Evolutionary conservation across 192 early-diverging fungal genomes (phyloP), one percentile per base, ranked within the genome.

Genomic region (Mortierella antarctica): DNA sequence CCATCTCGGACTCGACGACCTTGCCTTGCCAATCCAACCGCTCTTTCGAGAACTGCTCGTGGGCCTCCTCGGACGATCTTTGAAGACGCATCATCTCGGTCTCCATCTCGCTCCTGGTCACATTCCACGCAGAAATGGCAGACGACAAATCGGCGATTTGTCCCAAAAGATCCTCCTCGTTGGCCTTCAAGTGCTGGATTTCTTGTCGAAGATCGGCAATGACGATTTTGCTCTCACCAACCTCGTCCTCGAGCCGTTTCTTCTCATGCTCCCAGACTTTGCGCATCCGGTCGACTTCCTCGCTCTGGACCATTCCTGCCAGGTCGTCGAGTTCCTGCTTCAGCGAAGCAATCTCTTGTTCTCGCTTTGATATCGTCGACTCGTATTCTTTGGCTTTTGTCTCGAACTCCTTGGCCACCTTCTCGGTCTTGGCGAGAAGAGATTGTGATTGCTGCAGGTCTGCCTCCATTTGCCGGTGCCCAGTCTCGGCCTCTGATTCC

Each of bases 231-330:
- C 72, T 65, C 6, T 80, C 65, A 2, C 59, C 46, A 6, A 56
- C 65, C 7, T 70, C 71, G 2, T 85, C 85, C 46, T 85, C 78
- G 4, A 88, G 52, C 41, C 87, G 70, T 21, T 82, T 82, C 61
- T 75, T 84, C 39, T 90, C 89, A 13, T 73, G 66, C 39, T 88
- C 87, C 84, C 85, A 88, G 11, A 88, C 77, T 17, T 71, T 67
- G 50, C 86, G 85, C 41, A 90, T 67, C 18, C 80, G 86, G 40
- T 87, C 86, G 4, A 88, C 66, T 65, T 86, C 85, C n/a, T 87
- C 85, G 20, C 80, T 83, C 60, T 72, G 69, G 17, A 82, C 83
- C 67, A 77, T 79, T 11, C 69, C 74, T 12, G 88, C 83, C 1
- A 88, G 67, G 53, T 88, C 76, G 17, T 85, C 68, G 0, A 90